A percentile compares a stretch with the other conserved stretches of the same genome.
Evolutionary conservation across 2,329 filamentous ascomycete genomes (phyloP).

Genomic region (Phaeophleospora eucalypticola): DNA sequence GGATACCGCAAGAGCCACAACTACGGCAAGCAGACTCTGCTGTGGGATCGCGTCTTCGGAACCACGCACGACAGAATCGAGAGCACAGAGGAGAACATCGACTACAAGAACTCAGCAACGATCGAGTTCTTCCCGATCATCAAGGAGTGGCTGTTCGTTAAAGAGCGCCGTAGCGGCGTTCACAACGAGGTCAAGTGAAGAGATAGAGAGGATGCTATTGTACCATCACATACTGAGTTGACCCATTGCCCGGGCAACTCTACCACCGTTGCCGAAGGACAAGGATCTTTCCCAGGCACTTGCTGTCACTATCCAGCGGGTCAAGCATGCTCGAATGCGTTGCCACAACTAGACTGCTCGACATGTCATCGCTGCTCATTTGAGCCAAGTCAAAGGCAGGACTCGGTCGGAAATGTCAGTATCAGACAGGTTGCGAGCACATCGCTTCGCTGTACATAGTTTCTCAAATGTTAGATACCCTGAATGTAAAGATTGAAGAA

Average conservation of each 20-base stretch:
- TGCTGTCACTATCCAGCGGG: too few species aligned
- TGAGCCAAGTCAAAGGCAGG: too few species aligned
- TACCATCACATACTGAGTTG: neutral
- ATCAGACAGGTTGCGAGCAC: neutral
- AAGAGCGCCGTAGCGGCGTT: neutral
- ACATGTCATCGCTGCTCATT: too few species aligned
- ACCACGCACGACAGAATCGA: conserved; percentile 35
- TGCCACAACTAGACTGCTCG: too few species aligned
- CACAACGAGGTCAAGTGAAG: neutral
- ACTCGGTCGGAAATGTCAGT: neutral
- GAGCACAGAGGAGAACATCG: conserved; percentile 16
- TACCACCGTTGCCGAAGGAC: too few species aligned
- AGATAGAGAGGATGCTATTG: neutral
- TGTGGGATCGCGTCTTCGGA: conserved; percentile 39
- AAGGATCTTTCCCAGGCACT: too few species aligned
- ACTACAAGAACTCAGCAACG: conserved; percentile 6
- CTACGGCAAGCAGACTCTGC: conserved; percentile 40
- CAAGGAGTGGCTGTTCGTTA: neutral
- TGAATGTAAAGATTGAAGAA: too few species aligned
- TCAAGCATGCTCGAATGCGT: too few species aligned
- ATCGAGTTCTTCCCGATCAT: conserved; percentile 4
- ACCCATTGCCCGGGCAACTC: neutral
- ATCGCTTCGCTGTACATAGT: neutral
- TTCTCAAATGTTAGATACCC: neutral
- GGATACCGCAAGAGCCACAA: conserved; percentile 38